Percentiles rank a stretch among this genome's conserved stretches.
These are phyloP conservation scores for Russula vinacea DNA, from an alignment of 768 basidiomycete genomes.

Conservation along the genomic window DNA sequence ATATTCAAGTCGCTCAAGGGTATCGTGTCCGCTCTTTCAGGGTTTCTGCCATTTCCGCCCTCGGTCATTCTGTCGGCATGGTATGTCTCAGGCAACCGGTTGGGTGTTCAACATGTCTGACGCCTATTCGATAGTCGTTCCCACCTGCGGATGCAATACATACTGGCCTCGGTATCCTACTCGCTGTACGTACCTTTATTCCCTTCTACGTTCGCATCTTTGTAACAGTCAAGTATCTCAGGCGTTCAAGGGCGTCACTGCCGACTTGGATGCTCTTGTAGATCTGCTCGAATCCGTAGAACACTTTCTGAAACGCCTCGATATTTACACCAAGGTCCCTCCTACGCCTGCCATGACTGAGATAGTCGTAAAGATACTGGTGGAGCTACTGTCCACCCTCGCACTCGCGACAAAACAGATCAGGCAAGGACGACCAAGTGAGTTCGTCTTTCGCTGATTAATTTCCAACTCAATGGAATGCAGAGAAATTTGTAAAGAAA, in stretches of 20 bases:
- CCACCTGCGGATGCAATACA: not conserved
- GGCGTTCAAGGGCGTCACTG: not conserved
- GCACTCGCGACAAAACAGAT: not conserved
- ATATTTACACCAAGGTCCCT: not conserved
- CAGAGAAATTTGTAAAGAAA: not conserved
- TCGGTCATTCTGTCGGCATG: not conserved
- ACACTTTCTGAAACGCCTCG: constrained; percentile 1
- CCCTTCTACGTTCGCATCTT: not conserved
- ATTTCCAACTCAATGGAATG: not conserved
- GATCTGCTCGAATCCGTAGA: not conserved
- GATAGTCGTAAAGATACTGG: constrained; percentile 2
- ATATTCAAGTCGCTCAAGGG: not conserved
- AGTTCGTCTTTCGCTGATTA: not conserved
- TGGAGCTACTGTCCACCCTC: not conserved
- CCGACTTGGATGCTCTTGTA: not conserved
- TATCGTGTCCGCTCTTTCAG: not conserved
- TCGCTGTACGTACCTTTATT: not conserved
- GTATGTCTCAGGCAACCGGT: not conserved
- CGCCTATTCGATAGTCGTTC: constrained; percentile 31
- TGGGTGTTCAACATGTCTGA: not conserved
- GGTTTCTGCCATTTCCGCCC: not conserved
- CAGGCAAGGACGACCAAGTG: not conserved
- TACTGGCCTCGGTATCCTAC: not conserved
- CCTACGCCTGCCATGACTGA: not conserved
- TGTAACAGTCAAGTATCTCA: not conserved